Conservation (phyloP, 441 rosid species). For the Populus trichocarpa region DNA sequence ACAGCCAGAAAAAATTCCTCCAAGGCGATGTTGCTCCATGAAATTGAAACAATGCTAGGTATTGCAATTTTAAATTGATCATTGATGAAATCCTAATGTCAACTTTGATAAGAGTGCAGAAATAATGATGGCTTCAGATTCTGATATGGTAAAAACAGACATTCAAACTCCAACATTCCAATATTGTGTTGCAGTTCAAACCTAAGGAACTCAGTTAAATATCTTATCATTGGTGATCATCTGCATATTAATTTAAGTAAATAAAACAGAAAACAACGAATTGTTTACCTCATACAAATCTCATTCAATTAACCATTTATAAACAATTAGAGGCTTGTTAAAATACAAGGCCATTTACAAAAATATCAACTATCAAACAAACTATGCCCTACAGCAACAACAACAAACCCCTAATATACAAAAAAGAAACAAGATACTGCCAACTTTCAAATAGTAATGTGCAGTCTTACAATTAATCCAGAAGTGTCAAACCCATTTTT, state of each 20-base stretch:
- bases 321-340: neutral
- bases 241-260: neutral
- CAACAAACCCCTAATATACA: neutral
- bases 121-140: neutral
- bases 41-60: neutral
- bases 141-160: neutral
- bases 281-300: neutral
- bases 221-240: neutral
- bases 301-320: neutral
- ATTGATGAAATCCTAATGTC: neutral
- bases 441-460: neutral
- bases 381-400: neutral
- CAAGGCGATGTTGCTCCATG: neutral
- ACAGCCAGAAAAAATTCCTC: neutral
- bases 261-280: neutral
- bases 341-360: slow-evolving; percentile 5
- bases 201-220: neutral
- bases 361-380: neutral
- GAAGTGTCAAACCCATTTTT: neutral
- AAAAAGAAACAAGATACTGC: neutral
- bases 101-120: neutral
- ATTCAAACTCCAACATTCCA: neutral
- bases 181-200: neutral
- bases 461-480: neutral
- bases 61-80: neutral